These are phyloP conservation scores for Coniferiporia weirii DNA, from an alignment of 1,284 basidiomycete genomes.

Conservation along the genomic window DNA sequence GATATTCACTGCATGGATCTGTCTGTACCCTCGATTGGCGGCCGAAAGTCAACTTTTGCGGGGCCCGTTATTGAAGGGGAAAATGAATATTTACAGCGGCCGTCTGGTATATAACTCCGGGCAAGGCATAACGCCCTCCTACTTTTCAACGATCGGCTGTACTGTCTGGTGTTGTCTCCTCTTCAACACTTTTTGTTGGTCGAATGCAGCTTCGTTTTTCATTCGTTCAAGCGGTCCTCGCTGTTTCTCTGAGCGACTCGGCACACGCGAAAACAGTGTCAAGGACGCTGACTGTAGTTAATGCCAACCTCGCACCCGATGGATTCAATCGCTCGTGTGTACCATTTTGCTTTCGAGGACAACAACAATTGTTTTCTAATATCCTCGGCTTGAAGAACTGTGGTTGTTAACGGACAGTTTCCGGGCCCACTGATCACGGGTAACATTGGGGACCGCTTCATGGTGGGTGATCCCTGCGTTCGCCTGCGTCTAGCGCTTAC, in stretches of 20 bases:
- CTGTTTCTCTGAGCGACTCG: neutral
- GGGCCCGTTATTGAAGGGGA: neutral
- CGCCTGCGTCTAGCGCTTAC: neutral
- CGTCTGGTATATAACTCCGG: neutral
- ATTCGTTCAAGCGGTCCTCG: neutral
- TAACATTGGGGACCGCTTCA: slow-evolving; percentile 11
- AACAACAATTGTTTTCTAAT: neutral
- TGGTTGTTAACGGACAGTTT: slow-evolving; percentile 8
- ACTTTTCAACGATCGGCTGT: neutral
- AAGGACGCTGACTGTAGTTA: slow-evolving; percentile 5
- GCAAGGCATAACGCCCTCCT: neutral
- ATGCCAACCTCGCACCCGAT: slow-evolving; percentile 13
- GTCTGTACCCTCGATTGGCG: neutral
- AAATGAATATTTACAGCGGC: neutral
- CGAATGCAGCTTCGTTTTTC: neutral
- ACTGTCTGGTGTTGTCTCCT: neutral
- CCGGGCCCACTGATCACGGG: slow-evolving; percentile 14
- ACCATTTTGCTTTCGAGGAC: too few species aligned
- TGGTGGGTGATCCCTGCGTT: neutral
- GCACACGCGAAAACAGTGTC: neutral
- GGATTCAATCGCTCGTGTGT: slow-evolving; percentile 17
- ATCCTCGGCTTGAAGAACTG: neutral
- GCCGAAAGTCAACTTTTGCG: neutral
- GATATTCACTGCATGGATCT: too few species aligned
- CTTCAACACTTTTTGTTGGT: neutral